Percentiles rank a stretch among this genome's conserved stretches.
phyloP scores from a whole-genome alignment of 768 basidiomycete species.

The Mycena pura region DNA sequence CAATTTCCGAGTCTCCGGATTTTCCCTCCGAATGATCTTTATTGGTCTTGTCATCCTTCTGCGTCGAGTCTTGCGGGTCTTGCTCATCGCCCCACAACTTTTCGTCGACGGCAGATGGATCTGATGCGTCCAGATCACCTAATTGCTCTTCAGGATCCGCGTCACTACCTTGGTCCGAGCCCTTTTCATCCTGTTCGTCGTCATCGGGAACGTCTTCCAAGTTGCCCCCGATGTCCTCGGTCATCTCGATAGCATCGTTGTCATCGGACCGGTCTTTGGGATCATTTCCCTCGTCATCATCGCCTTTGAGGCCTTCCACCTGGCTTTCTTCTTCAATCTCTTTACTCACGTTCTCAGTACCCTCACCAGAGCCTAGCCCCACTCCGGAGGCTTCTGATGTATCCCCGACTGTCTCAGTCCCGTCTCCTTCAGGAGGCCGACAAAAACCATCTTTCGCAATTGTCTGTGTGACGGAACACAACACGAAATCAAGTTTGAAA shows the following conservation, averaged over 20 bases:
- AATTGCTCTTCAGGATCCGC: conserved; percentile 83
- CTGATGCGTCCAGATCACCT: conserved; percentile 81
- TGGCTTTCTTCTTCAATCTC: conserved; percentile 97
- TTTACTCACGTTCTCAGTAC: conserved; percentile 87
- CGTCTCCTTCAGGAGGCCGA: conserved; percentile 78
- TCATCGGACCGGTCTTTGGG: conserved; percentile 57
- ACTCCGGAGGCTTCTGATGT: conserved; percentile 65
- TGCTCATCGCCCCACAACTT: conserved; percentile 95
- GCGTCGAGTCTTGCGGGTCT: conserved; percentile 57
- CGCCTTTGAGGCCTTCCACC: conserved; percentile 88
- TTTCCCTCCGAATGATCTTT: conserved; percentile 64
- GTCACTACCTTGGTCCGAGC: conserved; percentile 60
- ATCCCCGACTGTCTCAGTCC: conserved; percentile 56
- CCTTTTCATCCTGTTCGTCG: conserved; percentile 55
- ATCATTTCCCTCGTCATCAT: conserved; percentile 56
- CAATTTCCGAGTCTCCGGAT: conserved; percentile 67
- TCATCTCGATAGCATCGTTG: conserved; percentile 89
- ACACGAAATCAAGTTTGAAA: conserved; percentile 84
- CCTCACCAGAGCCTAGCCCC: conserved; percentile 89
- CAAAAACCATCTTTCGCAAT: conserved; percentile 92
- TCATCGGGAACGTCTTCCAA: conserved; percentile 84
- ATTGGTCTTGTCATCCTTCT: conserved; percentile 62
- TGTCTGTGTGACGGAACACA: conserved; percentile 75
- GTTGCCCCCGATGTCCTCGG: conserved; percentile 85
- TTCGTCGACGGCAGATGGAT: conserved; percentile 89